Base-by-base conservation (phyloP, 768 basidiomycete species). In the Xerocomus potaroensis region DNA sequence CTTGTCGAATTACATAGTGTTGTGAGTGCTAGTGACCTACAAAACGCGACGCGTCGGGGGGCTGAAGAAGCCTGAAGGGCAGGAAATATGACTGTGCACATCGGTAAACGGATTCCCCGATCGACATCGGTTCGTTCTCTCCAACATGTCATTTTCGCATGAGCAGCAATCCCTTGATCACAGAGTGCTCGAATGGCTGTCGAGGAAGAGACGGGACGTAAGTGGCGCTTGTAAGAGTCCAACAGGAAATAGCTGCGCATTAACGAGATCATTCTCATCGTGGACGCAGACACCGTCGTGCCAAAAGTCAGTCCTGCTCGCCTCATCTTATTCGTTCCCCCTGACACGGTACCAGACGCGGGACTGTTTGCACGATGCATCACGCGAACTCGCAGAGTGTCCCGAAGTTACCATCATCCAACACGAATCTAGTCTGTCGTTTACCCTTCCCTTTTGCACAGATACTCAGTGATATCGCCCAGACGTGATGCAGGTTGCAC, bases 391-490 rank as follows among this genome's bases (percentile, higher is more conserved):
- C 48, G 70, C 79, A 15, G 84, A 86, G 62, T 84, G 83, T 53
- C 90, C 89, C 0, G 86, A 93, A 39, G 83, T 92, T 32, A 89
- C 85, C 8, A 91, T 94, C 72, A 91, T 94, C 43, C 92, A 94
- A 61, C 91, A 95, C 58, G 86, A 87, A 59, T 90, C 87, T 3
- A 87, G 83, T 35, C n/a, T n/a, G n/a, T n/a, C n/a, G n/a, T n/a
- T n/a, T n/a, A n/a, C n/a, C n/a, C n/a, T n/a, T n/a, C n/a, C n/a
- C n/a, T n/a, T n/a, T n/a, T n/a, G n/a, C n/a, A n/a, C n/a, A n/a
- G n/a, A n/a, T n/a, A n/a, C n/a, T n/a, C n/a, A n/a, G n/a, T n/a
- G n/a, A n/a, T n/a, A n/a, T 43, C 24, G 9, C 16, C 4, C 26
- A 79, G 87, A 89, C 58, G 89, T 93, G 51, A 91, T 92, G 83